Base-by-base conservation (phyloP, 1,139 yeast genomes). In the Saccharomyces hybrid region DNA sequence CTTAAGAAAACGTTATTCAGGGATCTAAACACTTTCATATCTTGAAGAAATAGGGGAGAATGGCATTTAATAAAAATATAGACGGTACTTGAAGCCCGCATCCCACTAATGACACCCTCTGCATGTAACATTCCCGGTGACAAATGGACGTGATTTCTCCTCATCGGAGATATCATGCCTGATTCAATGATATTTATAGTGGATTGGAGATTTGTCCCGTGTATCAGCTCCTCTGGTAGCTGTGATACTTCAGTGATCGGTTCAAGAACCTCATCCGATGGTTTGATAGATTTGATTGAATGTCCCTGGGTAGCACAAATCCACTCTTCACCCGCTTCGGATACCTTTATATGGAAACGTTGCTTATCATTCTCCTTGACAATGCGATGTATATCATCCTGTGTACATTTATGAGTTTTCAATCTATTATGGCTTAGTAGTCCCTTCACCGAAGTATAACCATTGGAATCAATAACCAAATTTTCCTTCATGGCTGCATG, bases 281-380 rank as follows among this genome's bases (percentile, higher is more conserved):
- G 71, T 2, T 58, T 55, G 0, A 86, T 78, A 1, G 72, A 66
- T 28, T 70, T 62, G 12, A 93, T 73, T 0, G 96, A 83, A 69
- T 93, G 99, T 7, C 99, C 99, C 69, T 93, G 99, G 55, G 84
- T 85, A 1, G 99, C 99, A 66, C 97, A 82, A 12, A 93, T 86
- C 42, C 62, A 70, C 66, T 74, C 71, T 57, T 73, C 69, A 1
- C 58, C 58, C 2, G 64, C 63, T 27, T 55, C 63, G 52, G 65
- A 66, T 2, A 59, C 65, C 19, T 63, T 69, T 47, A 81, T 64
- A 24, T 75, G 72, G 70, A 84, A 93, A 57, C 99, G 71, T 63
- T 84, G 77, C 70, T 93, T 93, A 55, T 78, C 82, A 64, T 91
- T 87, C 12, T 70, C 75, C 0, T 68, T 76, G 1, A 90, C 96